These are phyloP conservation scores for Nakataea oryzae DNA, from an alignment of 2,329 filamentous ascomycete genomes.

Conservation along the genomic window DNA sequence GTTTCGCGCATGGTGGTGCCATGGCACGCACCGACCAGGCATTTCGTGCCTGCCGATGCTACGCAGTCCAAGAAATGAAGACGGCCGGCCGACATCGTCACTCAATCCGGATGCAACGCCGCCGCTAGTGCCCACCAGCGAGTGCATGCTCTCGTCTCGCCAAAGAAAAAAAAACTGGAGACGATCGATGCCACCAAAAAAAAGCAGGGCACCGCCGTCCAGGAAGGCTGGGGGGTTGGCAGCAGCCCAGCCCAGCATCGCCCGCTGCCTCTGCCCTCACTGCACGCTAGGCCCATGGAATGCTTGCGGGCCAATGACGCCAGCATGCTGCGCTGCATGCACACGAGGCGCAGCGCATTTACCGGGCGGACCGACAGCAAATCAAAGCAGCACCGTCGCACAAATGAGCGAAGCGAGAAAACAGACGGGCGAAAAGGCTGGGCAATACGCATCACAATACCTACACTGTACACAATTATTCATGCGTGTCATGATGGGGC, in stretches of 20 bases:
- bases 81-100: background rate
- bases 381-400: background rate
- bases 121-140: background rate
- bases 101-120: background rate
- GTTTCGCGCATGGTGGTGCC: background rate
- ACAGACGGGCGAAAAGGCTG: background rate
- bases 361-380: background rate
- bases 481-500: slow-evolving; percentile 1
- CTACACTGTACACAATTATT: background rate
- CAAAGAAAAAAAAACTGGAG: no score
- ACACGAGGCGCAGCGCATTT: background rate
- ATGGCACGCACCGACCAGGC: background rate
- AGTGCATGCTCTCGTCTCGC: background rate
- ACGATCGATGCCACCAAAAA: background rate
- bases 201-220: background rate
- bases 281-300: background rate
- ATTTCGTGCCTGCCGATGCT: background rate
- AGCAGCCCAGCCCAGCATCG: background rate
- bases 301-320: slow-evolving; percentile 1
- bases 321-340: background rate
- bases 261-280: background rate
- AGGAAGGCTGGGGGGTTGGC: background rate
- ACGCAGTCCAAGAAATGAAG: background rate
- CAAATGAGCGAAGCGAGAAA: background rate
- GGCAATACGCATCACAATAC: background rate